Base-by-base conservation (phyloP, 139 green algal species). In the Picochlorum sp. region DNA sequence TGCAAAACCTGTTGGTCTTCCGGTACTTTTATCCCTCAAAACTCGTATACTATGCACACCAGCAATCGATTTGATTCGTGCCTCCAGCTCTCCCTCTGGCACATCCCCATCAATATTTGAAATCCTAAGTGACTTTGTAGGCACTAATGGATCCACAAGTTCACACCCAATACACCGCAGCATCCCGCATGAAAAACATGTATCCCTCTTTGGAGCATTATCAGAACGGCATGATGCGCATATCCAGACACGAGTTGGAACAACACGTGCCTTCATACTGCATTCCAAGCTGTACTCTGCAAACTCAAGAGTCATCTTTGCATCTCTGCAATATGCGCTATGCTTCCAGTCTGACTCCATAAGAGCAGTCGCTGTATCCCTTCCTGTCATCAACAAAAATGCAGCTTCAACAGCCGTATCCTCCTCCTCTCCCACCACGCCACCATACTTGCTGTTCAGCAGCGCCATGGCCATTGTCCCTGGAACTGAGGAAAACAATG, bases 21-120 rank as follows among this genome's bases (percentile, higher is more conserved):
- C 80, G 0, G 78, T 90, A 50, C 65, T 77, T 44, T 83, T 85
- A 71, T 92, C 83, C 21, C 71, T 60, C 62, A 92, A 71, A 26
- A 92, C 47, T 37, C 86, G 75, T 59, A 92, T 72, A 32, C 87
- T 84, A 15, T 77, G 71, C 32, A 89, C 75, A 11, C 69, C 62
- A 21, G 72, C 72, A 3, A 78, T 44, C 5, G 68, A 64, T 9
- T 58, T 56, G n/a, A 87, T 70, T 2, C 81, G 30, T 34, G 66
- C 56, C 3, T 84, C 69, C 65, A 92, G 66, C 30, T 58, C 69
- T 34, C 88, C 78, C 69, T 90, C 80, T 18, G 58, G 72, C 14
- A 51, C 58, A 0, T 73, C 47, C 8, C 57, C 65, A 54, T 54
- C 47, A 21, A 54, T 54, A 8, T 54, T 21, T 20, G 18, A 20